Evolutionary conservation across 352 stramenopile species (phyloP), one percentile per base, ranked within the genome.

Genomic region (Pythium utonaiense): DNA sequence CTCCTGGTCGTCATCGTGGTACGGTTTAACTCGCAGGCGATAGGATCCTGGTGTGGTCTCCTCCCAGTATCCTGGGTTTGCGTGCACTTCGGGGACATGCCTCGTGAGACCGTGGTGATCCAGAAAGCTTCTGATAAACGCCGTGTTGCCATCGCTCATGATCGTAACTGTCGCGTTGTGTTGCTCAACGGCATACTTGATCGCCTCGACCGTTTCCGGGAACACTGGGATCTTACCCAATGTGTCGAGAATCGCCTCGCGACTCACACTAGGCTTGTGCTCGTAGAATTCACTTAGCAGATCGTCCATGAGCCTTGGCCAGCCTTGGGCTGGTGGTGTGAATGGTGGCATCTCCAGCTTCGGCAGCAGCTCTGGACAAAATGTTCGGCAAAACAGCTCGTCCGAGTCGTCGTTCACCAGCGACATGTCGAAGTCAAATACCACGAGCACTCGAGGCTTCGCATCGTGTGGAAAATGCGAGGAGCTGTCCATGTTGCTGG

Each of bases 361-460:
- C 3, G 33, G 28, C 4, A 74, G 40, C 19, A 78, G 38, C 33
- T 68, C 56, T 12, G 71, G 62, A 40, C 77, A 69, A 7, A 86
- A 63, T 53, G 49, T 14, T 17, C 59, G 33, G 48, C 65, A 70
- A 6, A 81, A 44, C 36, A 78, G 69, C 24, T 68, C 54, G 41
- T 74, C 66, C 53, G 76, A 76, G 70, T 90, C 77, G 27, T 65
- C 60, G 41, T 87, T 66, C 16, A 80, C 71, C 34, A 86, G 61
- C 45, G 65, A 73, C 21, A 64, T 45, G 60, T 89, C 74, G 30
- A 77, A 85, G 60, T 76, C 71, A 45, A 86, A 80, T 19, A 89
- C 60, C 22, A 86, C 72, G 33, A 87, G 60, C 28, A 71, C 63
- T 9, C 57, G 38, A 9, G 49, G 56, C 31, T 22, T 53, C 30